Conservation (phyloP, 2,329 filamentous ascomycete species). For the Paecilomyces niveus region DNA sequence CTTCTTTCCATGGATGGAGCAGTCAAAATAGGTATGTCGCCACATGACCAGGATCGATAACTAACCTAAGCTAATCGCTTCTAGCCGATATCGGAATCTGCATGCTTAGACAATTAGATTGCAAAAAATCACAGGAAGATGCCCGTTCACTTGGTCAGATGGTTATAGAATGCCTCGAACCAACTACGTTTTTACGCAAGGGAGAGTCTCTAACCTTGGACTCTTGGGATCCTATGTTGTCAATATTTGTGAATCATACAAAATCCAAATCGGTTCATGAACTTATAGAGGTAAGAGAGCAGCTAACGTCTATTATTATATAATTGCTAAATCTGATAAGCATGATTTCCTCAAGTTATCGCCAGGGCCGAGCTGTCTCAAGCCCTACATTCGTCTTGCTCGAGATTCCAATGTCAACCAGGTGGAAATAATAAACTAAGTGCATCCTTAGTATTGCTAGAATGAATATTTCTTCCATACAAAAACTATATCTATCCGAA, state of each 20-base stretch:
- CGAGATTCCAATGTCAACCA: constrained; percentile 1
- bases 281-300: constrained; percentile 3
- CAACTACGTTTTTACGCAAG: constrained; percentile 4
- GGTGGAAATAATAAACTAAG: too few relatives aligned
- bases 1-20: constrained; percentile 7
- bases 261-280: constrained; percentile 1
- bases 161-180: constrained; percentile 9
- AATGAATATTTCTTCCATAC: too few relatives aligned
- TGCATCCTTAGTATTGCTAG: too few relatives aligned
- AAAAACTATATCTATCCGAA: too few relatives aligned
- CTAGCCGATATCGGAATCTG: too few relatives aligned
- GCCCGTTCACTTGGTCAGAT: constrained; percentile 6
- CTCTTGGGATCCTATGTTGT: constrained; percentile 3
- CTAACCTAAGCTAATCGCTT: too few relatives aligned
- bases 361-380: constrained; percentile 8
- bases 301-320: not conserved
- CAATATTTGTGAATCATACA: constrained; percentile 6
- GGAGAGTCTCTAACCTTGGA: constrained; percentile 1
- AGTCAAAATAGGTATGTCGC: constrained; percentile 7
- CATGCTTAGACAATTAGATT: too few relatives aligned
- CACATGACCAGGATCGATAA: too few relatives aligned
- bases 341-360: constrained; percentile 10
- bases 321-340: constrained; percentile 4
- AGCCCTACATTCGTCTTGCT: constrained; percentile 10
- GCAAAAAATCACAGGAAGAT: too few relatives aligned